Base-by-base conservation (phyloP, 2,329 filamentous ascomycete species). In the Lasiodiplodia hormozganensis region DNA sequence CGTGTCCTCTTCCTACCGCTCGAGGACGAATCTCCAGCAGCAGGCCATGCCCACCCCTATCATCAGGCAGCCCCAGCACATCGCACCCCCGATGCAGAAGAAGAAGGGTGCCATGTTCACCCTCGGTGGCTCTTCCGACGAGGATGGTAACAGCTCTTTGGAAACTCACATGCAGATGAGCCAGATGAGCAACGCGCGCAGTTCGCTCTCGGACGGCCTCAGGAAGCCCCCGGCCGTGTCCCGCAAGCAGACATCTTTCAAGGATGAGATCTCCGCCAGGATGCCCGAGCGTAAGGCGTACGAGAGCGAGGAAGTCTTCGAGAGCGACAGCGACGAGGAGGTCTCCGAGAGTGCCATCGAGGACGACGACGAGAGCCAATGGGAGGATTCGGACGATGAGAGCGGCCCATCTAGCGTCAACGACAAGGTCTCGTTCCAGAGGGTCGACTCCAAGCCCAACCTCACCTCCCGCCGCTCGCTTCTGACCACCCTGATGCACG, bases 401-500 rank as follows among this genome's bases (percentile, higher is more conserved):
- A 96, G 92, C 76, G 92, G 90, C 68, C 91, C 92, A 73, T 92
- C 92, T 1, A 96, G 92, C 77, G 86, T 94, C 64, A 92, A 96
- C 70, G 91, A 96, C 70, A 90, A 88, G 75, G 87, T 88, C 23
- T 85, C 93, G 74, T 99, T 99, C 86, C 90, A 94, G 79, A 91
- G 96, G 10, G 94, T 98, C 60, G 93, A 97, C 78, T 97, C 94
- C 51, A 90, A 90, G 78, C 89, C 90, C 8, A 93, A 97, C 76
- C 85, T 98, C 31, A 90, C 92, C 2, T 97, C 95, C 1, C 89
- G 92, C 60, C 90, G 92, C 62, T 98, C 95, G 2, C 87, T 98
- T 51, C 90, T 99, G 72, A 97, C 94, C 0, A 89, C 95, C 65
- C 91, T 95, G 85, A 89, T 99, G 77, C 91, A 92, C 73, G 90